Base-by-base conservation (phyloP, 78 protist genomes). In the Cavenderia fasciculata region DNA sequence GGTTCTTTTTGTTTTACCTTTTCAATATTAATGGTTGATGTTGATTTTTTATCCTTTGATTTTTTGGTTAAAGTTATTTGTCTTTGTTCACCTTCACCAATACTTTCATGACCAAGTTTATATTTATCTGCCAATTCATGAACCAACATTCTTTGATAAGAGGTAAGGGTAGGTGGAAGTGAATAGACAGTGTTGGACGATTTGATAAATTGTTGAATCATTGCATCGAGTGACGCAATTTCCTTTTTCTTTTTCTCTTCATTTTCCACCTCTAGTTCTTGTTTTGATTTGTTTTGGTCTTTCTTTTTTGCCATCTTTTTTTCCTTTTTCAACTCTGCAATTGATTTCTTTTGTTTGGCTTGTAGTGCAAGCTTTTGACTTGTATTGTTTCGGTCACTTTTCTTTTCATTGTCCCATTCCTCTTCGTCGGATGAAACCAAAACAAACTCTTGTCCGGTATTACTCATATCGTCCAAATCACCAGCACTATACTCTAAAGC, bases 81-180 rank as follows among this genome's bases (percentile, higher is more conserved):
- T 57, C 90, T 82, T 41, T 82, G 38, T 21, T 68, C 68, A 49
- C 59, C 66, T 65, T 87, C 93, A 46, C 93, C 93, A 1, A 23
- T 12, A 16, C 86, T 74, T 47, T 87, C 66, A 70, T 87, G 93
- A 46, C 31, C 18, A 23, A 87, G n/a, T n/a, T 56, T 59, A n/a
- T 46, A 27, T 38, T 47, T 73, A 4, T 87, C 93, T 4, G 88
- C 85, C 5, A 87, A 36, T 74, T 87, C 79, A 59, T 87, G 93
- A 11, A 87, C 47, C 5, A 72, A 38, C 6, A 75, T 47, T 65
- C 93, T 59, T 70, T 87, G 85, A 43, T 18, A 61, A 6, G 73
- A 40, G 1, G 65, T 36, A 7, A 65, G 12, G 11, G 86, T 51
- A 0, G 78, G 18, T 33, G 93, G 93, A 29, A 87, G 61, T 43